Percentiles rank a stretch among this genome's conserved stretches.
These are phyloP conservation scores for Ceratobasidium sp. DNA, from an alignment of 1,284 basidiomycete genomes.

Conservation along the genomic window DNA sequence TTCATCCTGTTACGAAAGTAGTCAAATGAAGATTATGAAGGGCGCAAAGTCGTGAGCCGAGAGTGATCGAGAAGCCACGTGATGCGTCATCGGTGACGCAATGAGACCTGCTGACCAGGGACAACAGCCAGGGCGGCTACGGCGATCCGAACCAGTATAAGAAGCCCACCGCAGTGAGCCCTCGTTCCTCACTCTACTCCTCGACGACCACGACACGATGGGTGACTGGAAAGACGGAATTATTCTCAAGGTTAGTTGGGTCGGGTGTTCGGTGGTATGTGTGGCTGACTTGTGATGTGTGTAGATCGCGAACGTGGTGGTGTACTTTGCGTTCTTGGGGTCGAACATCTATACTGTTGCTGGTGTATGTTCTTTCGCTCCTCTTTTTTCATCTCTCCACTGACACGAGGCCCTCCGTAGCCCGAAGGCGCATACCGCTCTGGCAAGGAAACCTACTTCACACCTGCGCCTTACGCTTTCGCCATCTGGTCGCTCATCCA, in stretches of 20 bases:
- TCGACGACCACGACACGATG: slow-evolving; percentile 21
- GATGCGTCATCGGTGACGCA: slow-evolving; percentile 43
- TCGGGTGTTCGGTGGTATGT: neutral
- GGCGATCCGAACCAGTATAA: slow-evolving; percentile 21
- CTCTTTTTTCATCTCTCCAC: slow-evolving; percentile 62
- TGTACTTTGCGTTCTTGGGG: slow-evolving; percentile 52
- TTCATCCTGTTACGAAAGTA: too few species aligned
- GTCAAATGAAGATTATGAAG: neutral
- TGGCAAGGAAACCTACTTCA: slow-evolving; percentile 88
- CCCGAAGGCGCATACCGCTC: slow-evolving; percentile 64
- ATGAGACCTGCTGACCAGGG: slow-evolving; percentile 16
- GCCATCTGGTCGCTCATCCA: slow-evolving; percentile 90
- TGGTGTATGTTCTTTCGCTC: slow-evolving; percentile 62
- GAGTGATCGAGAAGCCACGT: neutral
- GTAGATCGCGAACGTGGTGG: slow-evolving; percentile 38
- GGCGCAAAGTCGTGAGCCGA: neutral
- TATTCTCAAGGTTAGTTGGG: slow-evolving; percentile 32
- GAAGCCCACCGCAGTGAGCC: neutral
- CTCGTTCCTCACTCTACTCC: slow-evolving; percentile 6
- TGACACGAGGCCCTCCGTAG: neutral
- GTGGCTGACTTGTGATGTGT: neutral
- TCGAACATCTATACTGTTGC: slow-evolving; percentile 90
- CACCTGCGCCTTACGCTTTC: slow-evolving; percentile 90
- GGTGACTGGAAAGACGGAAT: slow-evolving; percentile 49
- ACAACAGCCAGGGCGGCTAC: slow-evolving; percentile 8